phyloP scores from a whole-genome alignment of 2,329 filamentous ascomycete species.

The Aureobasidium sp. region DNA sequence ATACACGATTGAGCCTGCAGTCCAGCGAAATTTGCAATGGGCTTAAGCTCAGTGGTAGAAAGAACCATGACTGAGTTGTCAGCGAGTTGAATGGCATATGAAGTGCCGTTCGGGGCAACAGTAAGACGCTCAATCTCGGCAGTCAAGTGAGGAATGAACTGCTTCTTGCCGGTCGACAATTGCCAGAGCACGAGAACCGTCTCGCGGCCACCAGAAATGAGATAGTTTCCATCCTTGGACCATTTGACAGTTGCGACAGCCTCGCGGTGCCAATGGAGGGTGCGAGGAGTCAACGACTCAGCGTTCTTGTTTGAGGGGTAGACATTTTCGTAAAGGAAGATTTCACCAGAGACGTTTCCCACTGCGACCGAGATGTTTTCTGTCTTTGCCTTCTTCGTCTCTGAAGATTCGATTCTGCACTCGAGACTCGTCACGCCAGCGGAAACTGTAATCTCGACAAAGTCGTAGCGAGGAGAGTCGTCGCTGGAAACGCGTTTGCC shows the following conservation, averaged over 20 bases:
- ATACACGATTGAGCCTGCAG: constrained; percentile 48
- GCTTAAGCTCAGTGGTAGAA: constrained; percentile 80
- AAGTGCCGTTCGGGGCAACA: constrained; percentile 68
- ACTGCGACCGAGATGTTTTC: constrained; percentile 63
- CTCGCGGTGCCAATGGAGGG: constrained; percentile 85
- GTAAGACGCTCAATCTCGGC: constrained; percentile 77
- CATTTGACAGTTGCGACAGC: constrained; percentile 80
- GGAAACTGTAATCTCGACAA: constrained; percentile 46
- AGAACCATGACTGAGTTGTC: constrained; percentile 90
- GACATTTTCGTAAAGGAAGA: constrained; percentile 62
- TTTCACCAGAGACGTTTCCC: constrained; percentile 66
- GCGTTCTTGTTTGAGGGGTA: constrained; percentile 17
- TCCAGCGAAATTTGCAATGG: constrained; percentile 74
- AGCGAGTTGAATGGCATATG: constrained; percentile 75
- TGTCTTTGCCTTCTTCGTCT: constrained; percentile 27
- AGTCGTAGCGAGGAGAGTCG: constrained; percentile 26
- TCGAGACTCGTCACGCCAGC: constrained; percentile 62
- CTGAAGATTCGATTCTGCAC: constrained; percentile 33
- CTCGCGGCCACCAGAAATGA: constrained; percentile 88
- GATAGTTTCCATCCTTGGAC: constrained; percentile 91
- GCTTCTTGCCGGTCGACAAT: constrained; percentile 71
- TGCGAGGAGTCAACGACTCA: constrained; percentile 43
- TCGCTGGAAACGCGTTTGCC: constrained; percentile 39
- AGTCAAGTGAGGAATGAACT: constrained; percentile 83
- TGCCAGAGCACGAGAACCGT: constrained; percentile 90